Evolutionary conservation across 2,329 filamentous ascomycete species (phyloP).

Genomic region (Monosporascus ibericus): DNA sequence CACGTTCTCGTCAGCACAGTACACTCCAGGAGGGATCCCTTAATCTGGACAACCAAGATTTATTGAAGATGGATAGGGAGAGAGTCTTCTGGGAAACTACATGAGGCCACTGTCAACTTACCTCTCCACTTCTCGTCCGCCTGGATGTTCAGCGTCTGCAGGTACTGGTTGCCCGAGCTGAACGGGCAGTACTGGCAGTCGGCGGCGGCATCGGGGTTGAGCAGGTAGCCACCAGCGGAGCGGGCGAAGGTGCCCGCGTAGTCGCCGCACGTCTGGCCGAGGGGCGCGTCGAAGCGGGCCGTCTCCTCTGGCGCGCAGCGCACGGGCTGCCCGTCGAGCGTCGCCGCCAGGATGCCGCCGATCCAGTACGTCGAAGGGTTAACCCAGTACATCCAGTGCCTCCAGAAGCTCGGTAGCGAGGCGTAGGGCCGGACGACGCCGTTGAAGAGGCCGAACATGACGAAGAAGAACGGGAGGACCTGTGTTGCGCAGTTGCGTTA

Average conservation of each 20-base stretch:
- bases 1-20: background rate
- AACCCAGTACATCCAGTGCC: constrained; percentile 64
- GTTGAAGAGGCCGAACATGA: constrained; percentile 72
- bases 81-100: background rate
- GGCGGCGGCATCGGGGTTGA: constrained; percentile 50
- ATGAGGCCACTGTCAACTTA: constrained; percentile 8
- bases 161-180: constrained; percentile 50
- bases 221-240: constrained; percentile 52
- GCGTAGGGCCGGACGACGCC: constrained; percentile 66
- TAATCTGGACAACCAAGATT: too few relatives aligned
- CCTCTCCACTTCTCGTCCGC: constrained; percentile 61
- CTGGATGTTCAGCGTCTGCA: constrained; percentile 47
- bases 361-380: constrained; percentile 70
- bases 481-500: constrained; percentile 11
- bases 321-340: constrained; percentile 46
- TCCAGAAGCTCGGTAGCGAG: constrained; percentile 63
- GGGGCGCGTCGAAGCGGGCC: constrained; percentile 51
- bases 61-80: background rate
- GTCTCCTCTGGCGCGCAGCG: constrained; percentile 37
- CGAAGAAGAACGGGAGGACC: constrained; percentile 73
- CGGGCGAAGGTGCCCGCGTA: constrained; percentile 58
- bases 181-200: constrained; percentile 69
- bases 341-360: constrained; percentile 60
- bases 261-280: constrained; percentile 54
- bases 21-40: too few relatives aligned